These are phyloP conservation scores for Arthrobotrys sphaeroides DNA, from an alignment of 2,329 filamentous ascomycete species.

Conservation along the genomic window DNA sequence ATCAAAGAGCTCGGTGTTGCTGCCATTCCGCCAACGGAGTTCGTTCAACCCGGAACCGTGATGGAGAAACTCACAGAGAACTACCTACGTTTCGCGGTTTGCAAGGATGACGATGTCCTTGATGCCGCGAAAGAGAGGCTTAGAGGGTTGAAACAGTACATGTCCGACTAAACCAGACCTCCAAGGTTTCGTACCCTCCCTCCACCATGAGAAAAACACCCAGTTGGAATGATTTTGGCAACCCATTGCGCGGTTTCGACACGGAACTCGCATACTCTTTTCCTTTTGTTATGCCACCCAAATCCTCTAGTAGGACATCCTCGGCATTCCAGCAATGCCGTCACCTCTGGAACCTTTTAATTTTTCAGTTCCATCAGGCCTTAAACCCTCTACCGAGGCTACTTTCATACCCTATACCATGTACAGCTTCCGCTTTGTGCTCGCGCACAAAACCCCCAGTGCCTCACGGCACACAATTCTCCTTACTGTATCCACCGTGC, in stretches of 20 bases:
- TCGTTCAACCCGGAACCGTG: conserved; percentile 82
- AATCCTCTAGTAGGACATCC: background rate
- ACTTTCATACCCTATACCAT: conserved; percentile 24
- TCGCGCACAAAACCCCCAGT: background rate
- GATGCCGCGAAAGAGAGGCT: conserved; percentile 80
- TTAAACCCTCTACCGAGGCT: conserved; percentile 5
- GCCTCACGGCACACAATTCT: conserved; percentile 45
- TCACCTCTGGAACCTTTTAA: background rate
- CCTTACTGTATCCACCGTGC: conserved; percentile 29
- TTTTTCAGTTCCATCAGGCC: background rate
- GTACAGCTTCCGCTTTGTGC: conserved; percentile 29
- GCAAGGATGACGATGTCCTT: conserved; percentile 88
- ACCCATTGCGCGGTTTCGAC: background rate
- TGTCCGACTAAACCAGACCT: conserved; percentile 59
- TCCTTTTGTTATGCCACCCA: background rate
- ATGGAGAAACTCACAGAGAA: conserved; percentile 82
- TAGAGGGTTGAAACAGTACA: conserved; percentile 77
- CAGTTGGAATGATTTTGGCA: background rate
- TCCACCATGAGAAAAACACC: background rate
- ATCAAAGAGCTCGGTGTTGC: conserved; percentile 97
- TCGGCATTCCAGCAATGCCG: background rate
- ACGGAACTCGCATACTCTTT: background rate
- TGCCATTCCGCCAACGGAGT: conserved; percentile 95
- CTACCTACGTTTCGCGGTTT: conserved; percentile 86
- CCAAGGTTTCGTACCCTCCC: conserved; percentile 41